Evolutionary conservation across 2,329 filamentous ascomycete species (phyloP).

Genomic region (Stagonosporopsis vannaccii): DNA sequence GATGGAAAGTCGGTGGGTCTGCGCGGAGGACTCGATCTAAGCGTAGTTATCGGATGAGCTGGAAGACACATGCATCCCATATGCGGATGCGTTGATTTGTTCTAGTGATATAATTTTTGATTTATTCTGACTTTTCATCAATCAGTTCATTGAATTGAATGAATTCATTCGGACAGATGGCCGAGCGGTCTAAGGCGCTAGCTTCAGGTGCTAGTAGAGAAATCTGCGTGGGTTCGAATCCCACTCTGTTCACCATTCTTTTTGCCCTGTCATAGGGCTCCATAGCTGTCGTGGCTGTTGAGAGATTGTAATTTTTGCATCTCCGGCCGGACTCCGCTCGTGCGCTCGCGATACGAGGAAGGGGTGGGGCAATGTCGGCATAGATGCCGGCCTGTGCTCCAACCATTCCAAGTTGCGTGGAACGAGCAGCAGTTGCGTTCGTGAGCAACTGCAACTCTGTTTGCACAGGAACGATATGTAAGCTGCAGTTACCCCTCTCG

Average conservation of each 20-base stretch:
- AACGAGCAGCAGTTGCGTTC: slow-evolving; percentile 4
- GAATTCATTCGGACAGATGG: slow-evolving; percentile 35
- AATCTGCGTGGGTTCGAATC: slow-evolving; percentile 49
- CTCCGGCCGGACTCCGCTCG: not conserved
- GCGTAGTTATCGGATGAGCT: too few species aligned
- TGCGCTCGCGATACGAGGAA: not conserved
- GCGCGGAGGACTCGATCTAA: too few species aligned
- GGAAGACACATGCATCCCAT: too few species aligned
- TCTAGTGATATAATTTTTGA: too few species aligned
- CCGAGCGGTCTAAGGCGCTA: slow-evolving; percentile 50
- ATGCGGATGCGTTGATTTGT: too few species aligned
- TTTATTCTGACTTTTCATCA: too few species aligned
- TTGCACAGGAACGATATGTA: not conserved
- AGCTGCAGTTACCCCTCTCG: not conserved
- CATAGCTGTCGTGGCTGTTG: not conserved
- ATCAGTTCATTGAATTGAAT: not conserved
- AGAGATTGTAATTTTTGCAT: slow-evolving; percentile 9
- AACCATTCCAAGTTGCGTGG: not conserved
- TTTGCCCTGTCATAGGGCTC: slow-evolving; percentile 5
- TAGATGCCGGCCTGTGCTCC: not conserved
- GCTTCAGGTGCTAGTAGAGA: slow-evolving; percentile 49
- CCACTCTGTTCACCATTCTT: slow-evolving; percentile 46
- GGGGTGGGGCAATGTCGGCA: not conserved
- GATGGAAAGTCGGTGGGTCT: too few species aligned
- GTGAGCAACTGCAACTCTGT: not conserved